A percentile compares a stretch with the other conserved stretches of the same genome.
phyloP scores from a whole-genome alignment of 2,329 filamentous ascomycete genomes.

The Pseudogymnoascus sp. region DNA sequence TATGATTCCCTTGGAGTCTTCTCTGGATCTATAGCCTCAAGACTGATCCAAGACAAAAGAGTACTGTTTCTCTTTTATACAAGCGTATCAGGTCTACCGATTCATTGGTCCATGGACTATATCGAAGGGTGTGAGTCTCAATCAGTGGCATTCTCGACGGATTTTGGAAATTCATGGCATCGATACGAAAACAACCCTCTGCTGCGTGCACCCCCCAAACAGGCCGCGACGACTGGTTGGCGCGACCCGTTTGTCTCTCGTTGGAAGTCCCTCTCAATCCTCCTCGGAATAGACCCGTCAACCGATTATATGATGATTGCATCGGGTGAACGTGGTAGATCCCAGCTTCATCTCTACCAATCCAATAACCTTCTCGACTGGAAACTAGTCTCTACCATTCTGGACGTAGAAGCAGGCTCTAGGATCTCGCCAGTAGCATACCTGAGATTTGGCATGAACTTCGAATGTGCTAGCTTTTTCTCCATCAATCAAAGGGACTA shows the following conservation, averaged over 20 bases:
- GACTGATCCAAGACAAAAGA: conserved; percentile 14
- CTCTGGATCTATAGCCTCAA: conserved; percentile 18
- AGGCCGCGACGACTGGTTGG: conserved; percentile 17
- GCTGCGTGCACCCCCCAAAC: conserved; percentile 15
- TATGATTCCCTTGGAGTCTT: conserved; percentile 21
- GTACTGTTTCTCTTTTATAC: conserved; percentile 21
- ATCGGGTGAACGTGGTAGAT: conserved; percentile 15
- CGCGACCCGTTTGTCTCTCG: conserved; percentile 19
- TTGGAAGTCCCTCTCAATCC: conserved; percentile 15
- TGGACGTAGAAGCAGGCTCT: conserved; percentile 13
- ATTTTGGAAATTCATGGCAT: conserved; percentile 21
- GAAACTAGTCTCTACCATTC: conserved; percentile 14
- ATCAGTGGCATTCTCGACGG: conserved; percentile 18
- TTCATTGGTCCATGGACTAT: conserved; percentile 20
- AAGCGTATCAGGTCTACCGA: conserved; percentile 17
- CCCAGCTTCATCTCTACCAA: conserved; percentile 18
- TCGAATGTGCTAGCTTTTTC: conserved; percentile 21
- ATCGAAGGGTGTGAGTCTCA: conserved; percentile 20
- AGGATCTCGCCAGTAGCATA: conserved; percentile 13
- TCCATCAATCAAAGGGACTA: conserved; percentile 18
- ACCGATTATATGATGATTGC: conserved; percentile 20
- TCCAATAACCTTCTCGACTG: conserved; percentile 19
- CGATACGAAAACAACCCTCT: conserved; percentile 16
- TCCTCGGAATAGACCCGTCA: conserved; percentile 9
- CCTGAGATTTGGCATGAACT: conserved; percentile 18